Evolutionary conservation across 495 filamentous ascomycete genomes (phyloP), one percentile per base, ranked within the genome.

Genomic region (Tricharina praecox): DNA sequence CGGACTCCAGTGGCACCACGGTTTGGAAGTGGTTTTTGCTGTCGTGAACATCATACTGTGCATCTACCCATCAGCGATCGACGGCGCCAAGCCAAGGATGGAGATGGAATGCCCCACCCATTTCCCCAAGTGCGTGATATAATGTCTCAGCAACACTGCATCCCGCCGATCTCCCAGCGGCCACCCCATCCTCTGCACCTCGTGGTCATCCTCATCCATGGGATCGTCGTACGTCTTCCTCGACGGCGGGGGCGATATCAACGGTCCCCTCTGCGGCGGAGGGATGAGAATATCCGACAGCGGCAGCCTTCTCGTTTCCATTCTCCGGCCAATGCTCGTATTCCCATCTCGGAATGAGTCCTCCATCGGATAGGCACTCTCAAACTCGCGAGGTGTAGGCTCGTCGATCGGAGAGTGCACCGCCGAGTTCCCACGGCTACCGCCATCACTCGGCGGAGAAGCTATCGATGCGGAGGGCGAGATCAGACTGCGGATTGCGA

Each of bases 41-140:
- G 20, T 46, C 43, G 30, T 33, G 43, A 9, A 46, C 35, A 46
- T 46, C 43, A 34, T 23, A 34, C 43, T 46, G 21, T 33, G 11
- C 16, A n/a, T 21, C 39, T 8, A 13, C n/a, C 11, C 9, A 35
- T 46, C 30, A 46, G 30, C 28, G n/a, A n/a, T n/a, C n/a, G n/a
- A n/a, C n/a, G n/a, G n/a, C n/a, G n/a, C n/a, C n/a, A n/a, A n/a
- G n/a, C n/a, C n/a, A n/a, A n/a, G n/a, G n/a, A n/a, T n/a, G n/a
- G n/a, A n/a, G n/a, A n/a, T n/a, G n/a, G n/a, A n/a, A n/a, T n/a
- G n/a, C n/a, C 18, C 5, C 23, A 46, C 18, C 4, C 15, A 33
- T 3, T 46, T 10, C 25, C 26, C 43, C 25, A 18, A 15, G 43
- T 46, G 43, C 28, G 25, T 35, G 1, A 35, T 21, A 35, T 33